Base-by-base conservation (phyloP, 768 basidiomycete genomes). In the Leccinum imitatum region DNA sequence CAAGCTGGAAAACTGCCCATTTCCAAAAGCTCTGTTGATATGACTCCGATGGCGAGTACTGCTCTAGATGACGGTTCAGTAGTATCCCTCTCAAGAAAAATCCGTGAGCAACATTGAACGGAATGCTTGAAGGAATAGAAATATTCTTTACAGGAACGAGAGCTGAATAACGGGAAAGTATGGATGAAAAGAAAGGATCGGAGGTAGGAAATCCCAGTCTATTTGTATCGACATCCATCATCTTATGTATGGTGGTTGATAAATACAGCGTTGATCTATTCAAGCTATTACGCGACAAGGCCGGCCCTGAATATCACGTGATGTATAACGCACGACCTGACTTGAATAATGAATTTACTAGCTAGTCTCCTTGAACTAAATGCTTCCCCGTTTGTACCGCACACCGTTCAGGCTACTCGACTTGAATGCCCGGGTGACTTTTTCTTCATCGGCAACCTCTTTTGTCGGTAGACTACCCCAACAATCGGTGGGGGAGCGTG, bases 21-120 rank as follows among this genome's bases (percentile, higher is more conserved):
- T 91, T 92, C 89, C 89, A 92, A 68, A 91, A 93, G 2, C 69
- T 60, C 52, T 75, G 75, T 61, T 88, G 89, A 63, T 87, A 90
- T 63, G 82, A 77, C 17, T 64, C 61, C 0, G 90, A 87, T 0
- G 90, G 89, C 4, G 89, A 82, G 65, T 86, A 90, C 27, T 66
- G 65, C 54, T 72, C 64, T 44, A 89, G 80, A 66, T 89, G 87
- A 7, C 71, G 61, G 64, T 80, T 79, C 8, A 80, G 65, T 17
- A 91, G 73, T 52, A 93, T 71, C 23, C 70, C 65, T 27, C 77
- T 67, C 57, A 91, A 67, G 21, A 91, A 68, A 66, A 87, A 87
- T 4, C 75, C 65, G 62, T 91, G 87, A 31, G 84, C 69, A n/a
- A 66, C 61, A 19, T 62, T 30, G 37, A 81, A 77, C 4, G 77